Conservation (phyloP, 805 yeast species). For the Lipomyces yamadae region DNA sequence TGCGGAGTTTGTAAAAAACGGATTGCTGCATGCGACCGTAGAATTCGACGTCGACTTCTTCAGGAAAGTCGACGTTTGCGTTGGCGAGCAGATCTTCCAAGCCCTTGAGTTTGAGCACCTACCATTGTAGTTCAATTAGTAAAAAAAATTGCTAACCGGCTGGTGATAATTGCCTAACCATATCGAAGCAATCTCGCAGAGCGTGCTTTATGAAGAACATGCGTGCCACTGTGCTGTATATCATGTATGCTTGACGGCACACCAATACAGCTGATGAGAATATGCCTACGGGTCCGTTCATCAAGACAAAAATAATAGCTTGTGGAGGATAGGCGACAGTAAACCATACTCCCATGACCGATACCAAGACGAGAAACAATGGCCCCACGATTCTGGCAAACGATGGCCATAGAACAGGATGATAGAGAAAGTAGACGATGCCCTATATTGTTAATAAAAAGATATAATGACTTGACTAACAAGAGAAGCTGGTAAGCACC, state of each 20-base stretch:
- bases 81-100: slow-evolving; percentile 49
- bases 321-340: slow-evolving; percentile 30
- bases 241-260: slow-evolving; percentile 19
- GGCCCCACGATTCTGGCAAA: slow-evolving; percentile 25
- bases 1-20: slow-evolving; percentile 10
- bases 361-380: slow-evolving; percentile 13
- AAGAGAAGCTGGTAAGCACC: slow-evolving; percentile 16
- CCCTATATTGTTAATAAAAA: slow-evolving; percentile 21
- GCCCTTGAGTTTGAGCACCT: slow-evolving; percentile 46
- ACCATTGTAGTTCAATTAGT: neutral
- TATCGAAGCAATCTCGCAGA: slow-evolving; percentile 25
- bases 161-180: slow-evolving; percentile 13
- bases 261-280: slow-evolving; percentile 24
- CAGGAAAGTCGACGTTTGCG: slow-evolving; percentile 43
- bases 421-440: slow-evolving; percentile 22
- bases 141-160: neutral
- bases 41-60: slow-evolving; percentile 41
- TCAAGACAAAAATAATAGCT: slow-evolving; percentile 15
- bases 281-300: slow-evolving; percentile 32
- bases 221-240: slow-evolving; percentile 22
- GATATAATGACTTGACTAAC: neutral
- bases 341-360: slow-evolving; percentile 21
- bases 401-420: slow-evolving; percentile 36
- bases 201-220: slow-evolving; percentile 26
- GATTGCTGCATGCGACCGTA: slow-evolving; percentile 4